A percentile compares a stretch with the other conserved stretches of the same genome.
Evolutionary conservation across 768 basidiomycete genomes (phyloP).

Genomic region (Coprinopsis sp.): DNA sequence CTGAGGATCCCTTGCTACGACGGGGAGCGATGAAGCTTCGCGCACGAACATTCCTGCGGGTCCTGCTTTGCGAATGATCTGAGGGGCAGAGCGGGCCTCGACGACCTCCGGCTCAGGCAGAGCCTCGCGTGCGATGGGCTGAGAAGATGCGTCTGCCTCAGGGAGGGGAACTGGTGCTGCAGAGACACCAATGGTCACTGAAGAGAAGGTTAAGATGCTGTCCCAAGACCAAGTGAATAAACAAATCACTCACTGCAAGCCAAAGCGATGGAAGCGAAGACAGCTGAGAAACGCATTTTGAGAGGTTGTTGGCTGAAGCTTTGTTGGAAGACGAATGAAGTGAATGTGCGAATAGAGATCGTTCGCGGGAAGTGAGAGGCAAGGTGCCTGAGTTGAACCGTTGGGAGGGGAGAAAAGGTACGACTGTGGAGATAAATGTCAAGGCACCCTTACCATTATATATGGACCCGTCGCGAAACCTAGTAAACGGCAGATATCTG

Average conservation of each 20-base stretch:
- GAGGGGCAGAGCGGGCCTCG: not conserved
- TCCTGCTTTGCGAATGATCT: not conserved
- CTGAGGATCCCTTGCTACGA: not conserved
- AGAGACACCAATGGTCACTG: slow-evolving; percentile 2
- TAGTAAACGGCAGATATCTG: too few relatives aligned
- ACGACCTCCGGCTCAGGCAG: not conserved
- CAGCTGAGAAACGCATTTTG: slow-evolving; percentile 4
- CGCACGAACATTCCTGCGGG: too few relatives aligned
- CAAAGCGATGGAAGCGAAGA: slow-evolving; percentile 1
- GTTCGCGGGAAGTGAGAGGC: not conserved
- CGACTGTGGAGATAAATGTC: too few relatives aligned
- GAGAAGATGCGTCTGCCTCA: not conserved
- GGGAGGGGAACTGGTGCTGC: not conserved
- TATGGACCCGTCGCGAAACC: not conserved
- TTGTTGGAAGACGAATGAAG: not conserved
- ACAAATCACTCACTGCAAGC: not conserved
- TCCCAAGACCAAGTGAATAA: not conserved
- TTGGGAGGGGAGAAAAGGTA: too few relatives aligned
- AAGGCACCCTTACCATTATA: too few relatives aligned
- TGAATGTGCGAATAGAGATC: not conserved
- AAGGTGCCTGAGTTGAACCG: not conserved
- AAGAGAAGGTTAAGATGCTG: not conserved
- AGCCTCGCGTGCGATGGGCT: not conserved
- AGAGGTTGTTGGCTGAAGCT: not conserved
- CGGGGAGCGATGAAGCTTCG: not conserved